Percentiles rank a stretch among this genome's conserved stretches.
These are phyloP conservation scores for Aspergillus versicolor DNA, from an alignment of 2,329 filamentous ascomycete species.

Conservation along the genomic window DNA sequence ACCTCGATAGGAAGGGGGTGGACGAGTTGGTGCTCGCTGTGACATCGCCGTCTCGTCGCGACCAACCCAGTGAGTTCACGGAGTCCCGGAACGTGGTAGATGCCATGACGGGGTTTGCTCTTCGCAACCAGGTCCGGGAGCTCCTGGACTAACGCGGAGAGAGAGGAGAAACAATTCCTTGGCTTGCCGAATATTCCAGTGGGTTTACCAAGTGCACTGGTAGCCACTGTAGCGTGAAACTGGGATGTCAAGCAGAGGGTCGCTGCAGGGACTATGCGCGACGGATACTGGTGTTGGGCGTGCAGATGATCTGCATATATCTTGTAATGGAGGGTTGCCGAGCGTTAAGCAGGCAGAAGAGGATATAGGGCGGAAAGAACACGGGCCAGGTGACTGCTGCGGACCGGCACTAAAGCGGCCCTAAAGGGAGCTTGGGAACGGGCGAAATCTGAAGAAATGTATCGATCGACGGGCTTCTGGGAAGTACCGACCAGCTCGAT, in stretches of 20 bases:
- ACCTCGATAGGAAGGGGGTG: conserved; percentile 73
- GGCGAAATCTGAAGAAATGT: conserved; percentile 15
- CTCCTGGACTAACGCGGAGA: not conserved
- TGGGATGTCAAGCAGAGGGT: conserved; percentile 22
- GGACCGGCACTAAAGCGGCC: conserved; percentile 20
- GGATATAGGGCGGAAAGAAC: conserved; percentile 24
- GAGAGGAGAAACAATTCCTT: conserved; percentile 14
- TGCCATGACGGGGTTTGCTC: conserved; percentile 25
- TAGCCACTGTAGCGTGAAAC: conserved; percentile 17
- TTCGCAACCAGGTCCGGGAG: conserved; percentile 1
- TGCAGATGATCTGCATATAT: conserved; percentile 53
- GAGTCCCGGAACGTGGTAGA: conserved; percentile 81
- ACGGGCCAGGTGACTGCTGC: conserved; percentile 37
- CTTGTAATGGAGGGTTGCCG: conserved; percentile 24
- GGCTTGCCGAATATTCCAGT: conserved; percentile 21
- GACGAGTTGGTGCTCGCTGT: conserved; percentile 67
- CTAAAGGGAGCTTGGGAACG: conserved; percentile 22
- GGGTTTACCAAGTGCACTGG: conserved; percentile 8
- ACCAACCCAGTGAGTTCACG: conserved; percentile 94
- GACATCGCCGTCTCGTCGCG: conserved; percentile 74
- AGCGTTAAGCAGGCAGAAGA: conserved; percentile 16
- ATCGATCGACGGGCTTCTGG: conserved; percentile 11
- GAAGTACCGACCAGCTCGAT: conserved; percentile 11
- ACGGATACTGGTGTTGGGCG: conserved; percentile 36
- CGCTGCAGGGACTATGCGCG: conserved; percentile 47